Conservation (phyloP, 2,329 filamentous ascomycete genomes). For the Balansia obtecta region DNA sequence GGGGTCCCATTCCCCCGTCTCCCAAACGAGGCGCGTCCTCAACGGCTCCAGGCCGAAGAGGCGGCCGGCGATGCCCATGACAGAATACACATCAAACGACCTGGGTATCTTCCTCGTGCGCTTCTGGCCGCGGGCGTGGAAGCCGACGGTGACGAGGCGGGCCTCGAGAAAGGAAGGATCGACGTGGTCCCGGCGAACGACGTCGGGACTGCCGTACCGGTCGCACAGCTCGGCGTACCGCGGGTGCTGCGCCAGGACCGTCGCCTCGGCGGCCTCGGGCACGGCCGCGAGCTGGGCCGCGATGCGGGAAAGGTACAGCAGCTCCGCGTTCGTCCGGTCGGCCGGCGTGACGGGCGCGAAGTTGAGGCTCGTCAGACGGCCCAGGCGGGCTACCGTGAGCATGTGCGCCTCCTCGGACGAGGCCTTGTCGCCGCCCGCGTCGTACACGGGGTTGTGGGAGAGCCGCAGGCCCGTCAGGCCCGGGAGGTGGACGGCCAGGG, state of each 20-base stretch:
- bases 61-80: constrained; percentile 66
- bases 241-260: constrained; percentile 52
- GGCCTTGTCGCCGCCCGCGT: constrained; percentile 32
- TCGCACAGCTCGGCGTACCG: constrained; percentile 64
- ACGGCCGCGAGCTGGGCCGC: constrained; percentile 58
- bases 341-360: constrained; percentile 57
- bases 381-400: constrained; percentile 69
- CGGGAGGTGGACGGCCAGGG: constrained; percentile 56
- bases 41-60: constrained; percentile 56
- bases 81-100: constrained; percentile 66
- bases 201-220: constrained; percentile 58
- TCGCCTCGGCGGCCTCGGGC: constrained; percentile 36
- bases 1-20: constrained; percentile 84
- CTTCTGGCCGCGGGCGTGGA: constrained; percentile 21
- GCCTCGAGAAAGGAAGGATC: constrained; percentile 77
- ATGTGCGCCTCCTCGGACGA: constrained; percentile 74
- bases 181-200: constrained; percentile 43
- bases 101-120: constrained; percentile 50
- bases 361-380: constrained; percentile 56
- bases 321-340: constrained; percentile 78
- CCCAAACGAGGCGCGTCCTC: constrained; percentile 60
- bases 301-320: constrained; percentile 84
- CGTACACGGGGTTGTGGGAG: constrained; percentile 75
- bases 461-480: constrained; percentile 64
- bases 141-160: constrained; percentile 55